Evolutionary conservation across 495 filamentous ascomycete species (phyloP), one percentile per base, ranked within the genome.

Genomic region (Tuber magnatum): DNA sequence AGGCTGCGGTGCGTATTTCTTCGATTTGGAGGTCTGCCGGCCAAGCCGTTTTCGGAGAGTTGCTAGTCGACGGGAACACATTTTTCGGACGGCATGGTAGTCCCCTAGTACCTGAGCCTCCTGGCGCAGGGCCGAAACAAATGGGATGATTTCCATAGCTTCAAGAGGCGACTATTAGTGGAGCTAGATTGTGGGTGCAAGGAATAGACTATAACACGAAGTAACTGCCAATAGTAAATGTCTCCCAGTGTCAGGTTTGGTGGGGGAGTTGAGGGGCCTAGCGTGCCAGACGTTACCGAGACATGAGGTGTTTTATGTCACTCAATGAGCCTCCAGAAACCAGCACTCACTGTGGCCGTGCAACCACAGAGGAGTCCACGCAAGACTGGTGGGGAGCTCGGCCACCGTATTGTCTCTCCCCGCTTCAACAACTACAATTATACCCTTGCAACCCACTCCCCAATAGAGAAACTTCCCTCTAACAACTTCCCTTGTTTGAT

Each of bases 111-210:
- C 88, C 68, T 97, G 88, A 9, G 91, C 92, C 80, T 92, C 89
- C 82, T 97, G 92, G 51, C 94, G 86, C 61, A 89, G 88, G 68
- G 89, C 88, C 81, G 92, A 88, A 73, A 98, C 87, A 75, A 92
- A 94, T 72, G 89, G 88, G 32, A 95, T 98, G 83, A 98, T 91
- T 74, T 98, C 94, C 95, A 99, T 98, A 72, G 72, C 46, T 75
- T 65, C 69, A 70, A 38, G 20, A 39, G 12, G 61, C 68, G 48
- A 24, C 69, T 79, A 61, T 46, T 40, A 20, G 28, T 20, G 28
- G 12, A 65, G 28, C n/a, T 35, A 28, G n/a, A 3, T 32, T 12
- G 28, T 35, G 28, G 56, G 3, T 65, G n/a, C 2, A n/a, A 65
- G 56, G 56, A 65, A 65, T 32, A 61, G 7, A 24, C 1, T n/a